A percentile compares a stretch with the other conserved stretches of the same genome.
Evolutionary conservation across 2,329 filamentous ascomycete species (phyloP).

Genomic region (Beauveria pseudobassiana): DNA sequence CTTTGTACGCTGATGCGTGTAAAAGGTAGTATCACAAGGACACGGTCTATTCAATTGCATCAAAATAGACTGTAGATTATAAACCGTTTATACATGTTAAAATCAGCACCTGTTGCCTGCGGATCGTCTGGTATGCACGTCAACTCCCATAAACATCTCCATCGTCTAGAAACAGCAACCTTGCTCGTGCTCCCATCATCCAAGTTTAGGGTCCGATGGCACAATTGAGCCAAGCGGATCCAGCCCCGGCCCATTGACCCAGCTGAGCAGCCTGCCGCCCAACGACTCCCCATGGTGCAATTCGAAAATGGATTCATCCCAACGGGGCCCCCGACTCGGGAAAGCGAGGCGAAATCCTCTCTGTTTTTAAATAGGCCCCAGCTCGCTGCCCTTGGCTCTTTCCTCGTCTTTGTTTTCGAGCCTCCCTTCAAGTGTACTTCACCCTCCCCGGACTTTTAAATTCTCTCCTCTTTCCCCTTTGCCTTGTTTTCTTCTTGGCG

Average conservation of each 20-base stretch:
- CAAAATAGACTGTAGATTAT: no score
- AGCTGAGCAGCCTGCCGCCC: not conserved
- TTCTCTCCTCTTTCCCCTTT: no score
- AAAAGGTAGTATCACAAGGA: no score
- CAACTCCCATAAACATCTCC: not conserved
- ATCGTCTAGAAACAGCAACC: not conserved
- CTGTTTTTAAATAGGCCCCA: no score
- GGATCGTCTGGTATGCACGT: no score
- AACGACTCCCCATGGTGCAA: constrained; percentile 5
- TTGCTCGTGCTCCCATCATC: not conserved
- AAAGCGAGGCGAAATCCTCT: no score
- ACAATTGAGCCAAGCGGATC: constrained; percentile 9
- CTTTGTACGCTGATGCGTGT: no score
- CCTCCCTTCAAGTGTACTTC: not conserved
- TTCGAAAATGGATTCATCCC: not conserved
- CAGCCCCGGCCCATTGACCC: not conserved
- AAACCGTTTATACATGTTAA: no score
- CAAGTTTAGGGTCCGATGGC: constrained; percentile 11
- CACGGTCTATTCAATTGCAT: no score
- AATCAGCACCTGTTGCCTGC: no score
- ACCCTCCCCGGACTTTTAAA: not conserved
- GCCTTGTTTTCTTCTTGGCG: not conserved
- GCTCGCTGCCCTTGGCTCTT: no score
- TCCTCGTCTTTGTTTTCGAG: no score
- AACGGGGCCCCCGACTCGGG: not conserved